These are phyloP conservation scores for Syncephalastrum contaminatum DNA, from an alignment of 371 early-diverging fungal species.

Conservation along the genomic window DNA sequence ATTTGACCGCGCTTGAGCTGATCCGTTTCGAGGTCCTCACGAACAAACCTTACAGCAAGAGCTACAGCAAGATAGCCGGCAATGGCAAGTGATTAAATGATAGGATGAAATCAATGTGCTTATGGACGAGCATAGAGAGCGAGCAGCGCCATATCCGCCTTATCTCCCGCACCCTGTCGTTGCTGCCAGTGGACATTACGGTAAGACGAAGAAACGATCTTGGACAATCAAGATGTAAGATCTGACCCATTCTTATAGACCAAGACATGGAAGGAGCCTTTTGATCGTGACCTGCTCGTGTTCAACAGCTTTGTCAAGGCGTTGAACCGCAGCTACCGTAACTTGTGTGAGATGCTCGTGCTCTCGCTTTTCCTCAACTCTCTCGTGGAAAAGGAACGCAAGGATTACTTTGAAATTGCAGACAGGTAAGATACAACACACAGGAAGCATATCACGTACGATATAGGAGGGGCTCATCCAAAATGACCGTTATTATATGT, in stretches of 20 bases:
- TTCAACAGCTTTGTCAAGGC: slow-evolving; percentile 71
- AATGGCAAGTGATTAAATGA: slow-evolving; percentile 22
- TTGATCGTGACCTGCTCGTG: slow-evolving; percentile 72
- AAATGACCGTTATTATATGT: slow-evolving; percentile 1
- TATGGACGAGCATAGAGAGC: slow-evolving; percentile 19
- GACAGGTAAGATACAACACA: slow-evolving; percentile 32
- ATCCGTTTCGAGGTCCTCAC: slow-evolving; percentile 58
- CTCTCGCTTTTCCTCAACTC: slow-evolving; percentile 56
- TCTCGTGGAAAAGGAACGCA: slow-evolving; percentile 48
- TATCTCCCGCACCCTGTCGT: slow-evolving; percentile 56
- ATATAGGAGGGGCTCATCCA: background rate
- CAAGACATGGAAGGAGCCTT: slow-evolving; percentile 60
- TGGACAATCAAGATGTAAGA: background rate
- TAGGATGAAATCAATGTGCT: background rate
- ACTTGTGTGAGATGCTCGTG: slow-evolving; percentile 60
- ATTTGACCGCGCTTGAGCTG: slow-evolving; percentile 61
- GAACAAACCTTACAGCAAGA: slow-evolving; percentile 49
- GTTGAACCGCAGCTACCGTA: slow-evolving; percentile 60
- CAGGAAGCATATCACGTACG: background rate
- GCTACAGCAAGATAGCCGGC: slow-evolving; percentile 44
- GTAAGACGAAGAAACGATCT: slow-evolving; percentile 15
- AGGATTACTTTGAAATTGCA: slow-evolving; percentile 53
- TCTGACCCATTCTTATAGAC: slow-evolving; percentile 28
- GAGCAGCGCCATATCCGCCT: slow-evolving; percentile 41
- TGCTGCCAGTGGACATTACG: slow-evolving; percentile 51